A percentile compares a stretch with the other conserved stretches of the same genome.
These are phyloP conservation scores for Pugionium cornutum DNA, from an alignment of 345 rosid species.

Conservation along the genomic window DNA sequence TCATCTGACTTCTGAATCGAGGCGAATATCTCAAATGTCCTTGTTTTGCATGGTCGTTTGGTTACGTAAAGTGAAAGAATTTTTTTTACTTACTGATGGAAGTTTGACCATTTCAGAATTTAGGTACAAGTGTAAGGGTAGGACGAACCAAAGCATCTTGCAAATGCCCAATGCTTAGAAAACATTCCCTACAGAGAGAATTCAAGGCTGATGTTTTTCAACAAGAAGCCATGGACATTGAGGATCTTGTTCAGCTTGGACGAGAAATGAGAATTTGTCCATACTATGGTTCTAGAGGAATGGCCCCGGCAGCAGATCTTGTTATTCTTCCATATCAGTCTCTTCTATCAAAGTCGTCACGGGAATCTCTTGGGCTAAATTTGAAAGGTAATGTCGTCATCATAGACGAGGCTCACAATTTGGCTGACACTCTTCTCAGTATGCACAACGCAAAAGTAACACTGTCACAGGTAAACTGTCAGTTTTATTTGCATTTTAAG, in stretches of 20 bases:
- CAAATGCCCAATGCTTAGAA: constrained; percentile 87
- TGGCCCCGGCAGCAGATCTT: constrained; percentile 76
- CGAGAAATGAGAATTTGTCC: constrained; percentile 75
- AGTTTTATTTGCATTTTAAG: constrained; percentile 15
- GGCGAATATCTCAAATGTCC: neutral
- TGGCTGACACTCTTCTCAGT: constrained; percentile 90
- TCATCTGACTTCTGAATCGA: neutral
- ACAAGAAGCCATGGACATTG: constrained; percentile 78
- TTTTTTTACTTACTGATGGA: constrained; percentile 24
- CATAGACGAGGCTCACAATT: constrained; percentile 95
- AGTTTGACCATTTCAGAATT: constrained; percentile 46
- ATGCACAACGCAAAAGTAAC: constrained; percentile 85
- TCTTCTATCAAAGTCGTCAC: constrained; percentile 87
- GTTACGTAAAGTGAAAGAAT: neutral
- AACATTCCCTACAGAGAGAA: constrained; percentile 59
- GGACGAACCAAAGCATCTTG: constrained; percentile 55
- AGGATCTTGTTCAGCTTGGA: constrained; percentile 84
- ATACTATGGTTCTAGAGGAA: constrained; percentile 83
- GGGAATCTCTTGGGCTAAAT: constrained; percentile 82
- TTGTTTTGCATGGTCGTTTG: constrained; percentile 2
- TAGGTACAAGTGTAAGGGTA: constrained; percentile 56
- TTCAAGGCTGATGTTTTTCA: constrained; percentile 57
- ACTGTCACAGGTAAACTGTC: constrained; percentile 56
- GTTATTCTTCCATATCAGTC: constrained; percentile 95
- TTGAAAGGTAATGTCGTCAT: constrained; percentile 77